These are phyloP conservation scores for Prunus mongolica DNA, from an alignment of 306 rosid species.

Conservation along the genomic window DNA sequence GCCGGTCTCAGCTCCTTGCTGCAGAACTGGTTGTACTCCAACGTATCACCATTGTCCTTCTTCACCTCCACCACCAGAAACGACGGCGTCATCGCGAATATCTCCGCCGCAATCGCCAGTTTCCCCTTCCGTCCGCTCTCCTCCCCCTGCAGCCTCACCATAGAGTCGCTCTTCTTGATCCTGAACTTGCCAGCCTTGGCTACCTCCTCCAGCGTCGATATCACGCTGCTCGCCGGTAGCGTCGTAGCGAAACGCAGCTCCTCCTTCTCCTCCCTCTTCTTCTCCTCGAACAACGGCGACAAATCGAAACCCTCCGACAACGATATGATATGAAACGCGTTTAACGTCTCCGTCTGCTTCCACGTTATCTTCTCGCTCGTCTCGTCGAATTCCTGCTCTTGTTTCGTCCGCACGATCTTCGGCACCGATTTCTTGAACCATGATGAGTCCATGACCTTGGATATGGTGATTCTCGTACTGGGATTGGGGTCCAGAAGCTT, in stretches of 20 bases:
- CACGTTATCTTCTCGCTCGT: conserved; percentile 14
- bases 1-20: conserved; percentile 92
- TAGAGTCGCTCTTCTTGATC: conserved; percentile 67
- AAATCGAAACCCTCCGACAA: conserved; percentile 80
- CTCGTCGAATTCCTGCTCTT: conserved; percentile 35
- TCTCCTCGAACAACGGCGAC: conserved; percentile 85
- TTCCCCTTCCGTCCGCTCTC: conserved; percentile 79
- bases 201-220: conserved; percentile 76
- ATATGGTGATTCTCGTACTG: conserved; percentile 40
- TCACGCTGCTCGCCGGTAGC: conserved; percentile 77
- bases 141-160: conserved; percentile 67
- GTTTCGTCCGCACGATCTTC: conserved; percentile 21
- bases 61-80: conserved; percentile 85
- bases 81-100: conserved; percentile 72
- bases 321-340: conserved; percentile 79
- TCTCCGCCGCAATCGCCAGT: conserved; percentile 71
- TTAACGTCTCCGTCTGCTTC: conserved; percentile 44
- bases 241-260: conserved; percentile 89
- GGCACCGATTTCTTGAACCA: conserved; percentile 78
- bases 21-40: conserved; percentile 92
- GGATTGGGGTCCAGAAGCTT: conserved; percentile 88
- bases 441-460: conserved; percentile 55
- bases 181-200: conserved; percentile 61
- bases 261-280: conserved; percentile 70
- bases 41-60: conserved; percentile 78